Base-by-base conservation (phyloP, 225 moss, liverwort and hornwort species). In the Straminergon stramineum region DNA sequence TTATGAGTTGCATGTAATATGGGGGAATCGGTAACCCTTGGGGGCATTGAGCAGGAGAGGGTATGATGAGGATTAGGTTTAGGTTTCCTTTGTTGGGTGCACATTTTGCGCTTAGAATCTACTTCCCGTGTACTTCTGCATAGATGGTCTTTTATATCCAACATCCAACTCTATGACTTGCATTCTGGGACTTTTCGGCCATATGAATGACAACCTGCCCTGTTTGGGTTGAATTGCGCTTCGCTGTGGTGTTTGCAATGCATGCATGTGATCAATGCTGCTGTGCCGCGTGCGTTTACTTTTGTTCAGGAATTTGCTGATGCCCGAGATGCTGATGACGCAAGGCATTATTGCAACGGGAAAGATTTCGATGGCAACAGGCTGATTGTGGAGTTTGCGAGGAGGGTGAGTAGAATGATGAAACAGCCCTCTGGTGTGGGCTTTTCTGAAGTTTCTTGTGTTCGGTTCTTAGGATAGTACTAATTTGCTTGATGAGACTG, bases 321-420 rank as follows among this genome's bases (percentile, higher is more conserved):
- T 92, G 95, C 99, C 53, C 99, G 99, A 84, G 99, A 99, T 94
- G 99, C 99, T 26, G 99, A 99, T 85, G 99, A 99, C 91, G 99
- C 99, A 86, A 96, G 97, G 69, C 96, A 97, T 65, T 99, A 97
- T 88, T 95, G 97, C 53, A 99, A 99, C 76, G 99, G 99, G 41
- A 99, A 96, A 92, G 99, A 99, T 61, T 99, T 99, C 71, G 99
- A 99, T 85, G 99, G 99, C 86, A 99, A 97, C 92, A 95, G 99
- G 88, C 93, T 99, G 64, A 97, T 99, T 71, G 99, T 99, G 89
- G 99, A 99, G 88, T 99, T 99, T 88, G 99, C 99, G 51, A 96
- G 99, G 90, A 95, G 97, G 97, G 99, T 99, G 95, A 99, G 98
- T 92, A 75, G 26, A n/a, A 88, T 87, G 6, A 26, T 76, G 68